Base-by-base conservation (phyloP, 768 basidiomycete genomes). In the Leccinum pellstonianum region DNA sequence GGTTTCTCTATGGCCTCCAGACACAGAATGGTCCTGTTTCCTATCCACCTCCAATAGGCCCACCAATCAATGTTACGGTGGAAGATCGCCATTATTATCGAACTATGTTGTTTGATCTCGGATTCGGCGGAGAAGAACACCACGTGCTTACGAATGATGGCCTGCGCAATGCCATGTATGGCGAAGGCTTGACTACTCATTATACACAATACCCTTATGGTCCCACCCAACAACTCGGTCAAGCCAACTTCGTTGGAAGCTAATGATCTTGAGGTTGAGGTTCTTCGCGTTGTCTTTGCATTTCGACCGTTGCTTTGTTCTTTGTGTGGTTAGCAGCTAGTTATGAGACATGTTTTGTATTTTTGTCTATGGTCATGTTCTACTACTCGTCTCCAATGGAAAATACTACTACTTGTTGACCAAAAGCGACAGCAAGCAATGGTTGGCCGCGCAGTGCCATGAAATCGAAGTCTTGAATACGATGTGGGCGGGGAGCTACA, bases 401-500 rank as follows among this genome's bases (percentile, higher is more conserved):
- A 62, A 89, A 86, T 52, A 91, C 76, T 25, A 80, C 70, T 5
- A 91, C 71, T 51, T 80, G 81, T 55, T 77, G 74, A 37, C 87
- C 87, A 23, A 88, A 78, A 9, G 86, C 88, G 10, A 85, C 85
- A 3, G 81, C 91, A 57, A 93, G 80, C 33, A 85, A 77, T 48
- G 87, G 86, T 58, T 85, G 86, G 23, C 85, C 84, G 47, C 73
- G 77, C 25, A 80, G 61, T 3, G 81, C 79, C 53, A 93, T 73
- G 73, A 91, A 93, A 75, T 93, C 91, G 65, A 93, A 90, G 69
- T 90, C 87, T 55, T 81, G 81, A 35, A 91, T 77, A 61, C 80
- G 78, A 70, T 87, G 81, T 15, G 91, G 91, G 25, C 82, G 82
- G 27, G 83, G 78, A 27, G 80, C 80, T 56, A 93, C 67, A 47